phyloP scores from a whole-genome alignment of 352 stramenopile genomes.

The Phytophthora melonis region DNA sequence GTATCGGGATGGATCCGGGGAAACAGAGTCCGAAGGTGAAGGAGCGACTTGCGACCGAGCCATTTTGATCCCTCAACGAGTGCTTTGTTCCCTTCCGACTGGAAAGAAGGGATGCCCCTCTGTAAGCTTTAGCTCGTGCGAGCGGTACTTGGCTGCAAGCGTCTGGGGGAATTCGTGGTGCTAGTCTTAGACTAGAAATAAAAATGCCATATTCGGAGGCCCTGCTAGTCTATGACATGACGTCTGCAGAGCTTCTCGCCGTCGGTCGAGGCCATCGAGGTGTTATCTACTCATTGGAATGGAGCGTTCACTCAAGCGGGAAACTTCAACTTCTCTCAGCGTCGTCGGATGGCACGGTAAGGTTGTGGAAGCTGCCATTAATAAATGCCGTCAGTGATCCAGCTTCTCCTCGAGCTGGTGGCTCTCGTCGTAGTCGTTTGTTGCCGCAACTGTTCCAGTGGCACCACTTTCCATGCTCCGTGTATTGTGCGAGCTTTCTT shows the following conservation, averaged over 20 bases:
- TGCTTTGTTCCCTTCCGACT: slow-evolving; percentile 62
- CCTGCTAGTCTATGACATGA: slow-evolving; percentile 62
- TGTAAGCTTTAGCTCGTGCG: slow-evolving; percentile 69
- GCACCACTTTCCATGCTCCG: slow-evolving; percentile 71
- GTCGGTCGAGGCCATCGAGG: slow-evolving; percentile 56
- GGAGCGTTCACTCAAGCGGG: slow-evolving; percentile 27
- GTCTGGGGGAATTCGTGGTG: slow-evolving; percentile 53
- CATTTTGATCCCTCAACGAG: slow-evolving; percentile 64
- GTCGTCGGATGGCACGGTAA: slow-evolving; percentile 67
- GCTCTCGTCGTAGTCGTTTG: slow-evolving; percentile 2
- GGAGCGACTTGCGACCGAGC: no score
- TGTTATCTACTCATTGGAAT: slow-evolving; percentile 73
- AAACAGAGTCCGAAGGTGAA: slow-evolving; percentile 24
- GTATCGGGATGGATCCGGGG: background rate
- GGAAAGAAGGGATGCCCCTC: slow-evolving; percentile 67
- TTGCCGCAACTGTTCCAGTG: slow-evolving; percentile 44
- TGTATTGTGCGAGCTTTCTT: slow-evolving; percentile 75
- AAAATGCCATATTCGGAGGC: no score
- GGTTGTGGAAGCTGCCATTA: slow-evolving; percentile 47
- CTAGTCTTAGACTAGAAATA: no score
- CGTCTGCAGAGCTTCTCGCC: slow-evolving; percentile 45
- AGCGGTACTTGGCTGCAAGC: slow-evolving; percentile 59
- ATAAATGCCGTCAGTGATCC: background rate
- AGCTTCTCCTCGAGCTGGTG: slow-evolving; percentile 3
- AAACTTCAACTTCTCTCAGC: slow-evolving; percentile 52